Evolutionary conservation across 23 red algal genomes (phyloP), one percentile per base, ranked within the genome.

Genomic region (Gracilariopsis chorda): DNA sequence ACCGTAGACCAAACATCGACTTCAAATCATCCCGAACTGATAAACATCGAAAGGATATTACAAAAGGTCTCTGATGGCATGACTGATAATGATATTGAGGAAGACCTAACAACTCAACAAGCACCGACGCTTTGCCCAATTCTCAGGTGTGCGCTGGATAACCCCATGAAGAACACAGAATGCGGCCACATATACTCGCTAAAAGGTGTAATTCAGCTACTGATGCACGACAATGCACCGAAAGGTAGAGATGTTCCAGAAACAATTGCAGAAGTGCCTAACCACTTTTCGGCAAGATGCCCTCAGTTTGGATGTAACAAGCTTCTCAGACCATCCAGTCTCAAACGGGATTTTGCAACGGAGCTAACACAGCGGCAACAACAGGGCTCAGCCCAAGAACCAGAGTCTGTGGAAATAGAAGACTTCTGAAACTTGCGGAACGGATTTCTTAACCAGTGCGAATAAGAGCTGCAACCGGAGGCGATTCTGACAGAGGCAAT

Each of bases 181-280:
- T 89, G 85, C 51, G 72, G 72, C 42, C 85, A 89, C 78, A 69
- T 89, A 34, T 89, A 89, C 32, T 77, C 68, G 8, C 52, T 89
- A 11, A 57, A 76, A 1, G 85, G 85, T n/a, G 85, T 56, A 2
- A 78, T 89, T 48, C 53, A 76, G 30, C 42, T 51, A n/a, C 40
- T 89, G 51, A 63, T 77, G 34, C 85, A 89, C 43, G 36, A 72
- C 24, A 76, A 89, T 21, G 61, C 61, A 12, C 34, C 70, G 7
- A 64, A 21, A 40, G 39, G 29, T 7, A 62, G 57, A 48, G 29
- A 17, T 12, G 10, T 68, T 20, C 85, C 85, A 37, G 48, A n/a
- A 7, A 46, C 65, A 10, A 48, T 89, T 24, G 33, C n/a, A 14
- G 68, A 77, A 23, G 69, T 89, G 1, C 85, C 85, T 76, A 29